phyloP scores from a whole-genome alignment of 2,329 filamentous ascomycete genomes.

The Cladosporium sp. region DNA sequence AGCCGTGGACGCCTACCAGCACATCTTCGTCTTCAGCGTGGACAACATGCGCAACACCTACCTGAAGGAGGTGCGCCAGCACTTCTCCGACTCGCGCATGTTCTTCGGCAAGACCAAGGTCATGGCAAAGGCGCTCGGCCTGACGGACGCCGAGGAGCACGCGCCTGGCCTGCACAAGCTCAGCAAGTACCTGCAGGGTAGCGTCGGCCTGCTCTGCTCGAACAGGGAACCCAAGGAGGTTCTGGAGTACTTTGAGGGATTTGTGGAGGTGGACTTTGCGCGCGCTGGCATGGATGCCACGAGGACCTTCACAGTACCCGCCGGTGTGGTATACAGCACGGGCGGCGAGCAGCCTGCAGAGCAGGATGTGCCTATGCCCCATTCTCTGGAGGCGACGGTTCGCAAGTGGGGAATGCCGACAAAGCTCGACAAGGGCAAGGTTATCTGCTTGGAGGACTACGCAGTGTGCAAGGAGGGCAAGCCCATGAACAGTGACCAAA shows the following conservation, averaged over 20 bases:
- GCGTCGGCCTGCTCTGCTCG: slow-evolving; percentile 86
- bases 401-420: slow-evolving; percentile 86
- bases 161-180: slow-evolving; percentile 71
- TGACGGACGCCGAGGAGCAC: slow-evolving; percentile 63
- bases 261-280: slow-evolving; percentile 79
- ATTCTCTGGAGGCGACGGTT: slow-evolving; percentile 85
- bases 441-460: slow-evolving; percentile 68
- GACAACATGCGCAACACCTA: slow-evolving; percentile 99
- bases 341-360: slow-evolving; percentile 73
- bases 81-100: slow-evolving; percentile 78
- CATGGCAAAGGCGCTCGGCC: slow-evolving; percentile 90
- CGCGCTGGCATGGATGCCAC: slow-evolving; percentile 73
- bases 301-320: slow-evolving; percentile 71
- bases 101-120: slow-evolving; percentile 99
- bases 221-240: slow-evolving; percentile 65
- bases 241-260: slow-evolving; percentile 63
- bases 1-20: slow-evolving; percentile 74
- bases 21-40: slow-evolving; percentile 88
- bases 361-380: slow-evolving; percentile 79
- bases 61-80: slow-evolving; percentile 79
- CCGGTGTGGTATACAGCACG: slow-evolving; percentile 70
- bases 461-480: slow-evolving; percentile 80
- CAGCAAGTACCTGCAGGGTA: slow-evolving; percentile 64
- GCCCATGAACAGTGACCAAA: slow-evolving; percentile 82
- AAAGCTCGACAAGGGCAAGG: slow-evolving; percentile 78